A percentile compares a stretch with the other conserved stretches of the same genome.
These are phyloP conservation scores for Chaetomium olivaceum DNA, from an alignment of 2,329 filamentous ascomycete genomes.

Conservation along the genomic window DNA sequence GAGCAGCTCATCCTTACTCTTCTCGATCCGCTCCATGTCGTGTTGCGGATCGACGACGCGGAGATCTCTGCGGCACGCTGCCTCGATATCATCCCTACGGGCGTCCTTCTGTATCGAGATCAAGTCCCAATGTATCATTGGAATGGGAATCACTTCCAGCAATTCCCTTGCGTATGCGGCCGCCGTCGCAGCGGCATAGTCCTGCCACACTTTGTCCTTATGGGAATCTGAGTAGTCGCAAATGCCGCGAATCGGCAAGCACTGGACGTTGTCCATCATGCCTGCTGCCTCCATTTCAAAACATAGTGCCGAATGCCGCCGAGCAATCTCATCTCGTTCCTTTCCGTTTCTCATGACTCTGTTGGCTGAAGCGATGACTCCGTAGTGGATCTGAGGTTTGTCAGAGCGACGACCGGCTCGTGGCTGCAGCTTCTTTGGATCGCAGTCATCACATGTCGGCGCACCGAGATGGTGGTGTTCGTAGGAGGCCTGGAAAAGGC, in stretches of 20 bases:
- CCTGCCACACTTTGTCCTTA: constrained; percentile 38
- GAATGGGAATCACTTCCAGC: constrained; percentile 15
- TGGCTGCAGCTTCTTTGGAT: constrained; percentile 15
- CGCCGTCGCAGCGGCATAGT: constrained; percentile 37
- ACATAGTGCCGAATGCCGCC: constrained; percentile 22
- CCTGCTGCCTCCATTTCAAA: constrained; percentile 38
- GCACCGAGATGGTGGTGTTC: constrained; percentile 15
- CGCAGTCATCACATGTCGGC: constrained; percentile 16
- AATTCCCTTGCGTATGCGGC: constrained; percentile 36
- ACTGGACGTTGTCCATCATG: constrained; percentile 36
- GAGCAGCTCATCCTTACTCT: no score
- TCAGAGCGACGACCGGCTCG: constrained; percentile 7
- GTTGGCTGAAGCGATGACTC: constrained; percentile 26
- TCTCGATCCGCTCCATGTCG: no score
- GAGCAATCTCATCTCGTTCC: constrained; percentile 10
- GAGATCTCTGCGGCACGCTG: no score
- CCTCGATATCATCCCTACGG: no score
- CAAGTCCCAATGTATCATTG: no score
- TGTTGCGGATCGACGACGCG: no score
- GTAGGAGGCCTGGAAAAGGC: constrained; percentile 20
- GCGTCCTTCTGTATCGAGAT: no score
- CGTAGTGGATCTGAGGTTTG: constrained; percentile 21
- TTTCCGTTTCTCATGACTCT: constrained; percentile 20
- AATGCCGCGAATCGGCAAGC: constrained; percentile 40
- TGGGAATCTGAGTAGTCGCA: constrained; percentile 42